Evolutionary conservation across 495 filamentous ascomycete genomes (phyloP).

Genomic region (Aspergillus bertholletiae): DNA sequence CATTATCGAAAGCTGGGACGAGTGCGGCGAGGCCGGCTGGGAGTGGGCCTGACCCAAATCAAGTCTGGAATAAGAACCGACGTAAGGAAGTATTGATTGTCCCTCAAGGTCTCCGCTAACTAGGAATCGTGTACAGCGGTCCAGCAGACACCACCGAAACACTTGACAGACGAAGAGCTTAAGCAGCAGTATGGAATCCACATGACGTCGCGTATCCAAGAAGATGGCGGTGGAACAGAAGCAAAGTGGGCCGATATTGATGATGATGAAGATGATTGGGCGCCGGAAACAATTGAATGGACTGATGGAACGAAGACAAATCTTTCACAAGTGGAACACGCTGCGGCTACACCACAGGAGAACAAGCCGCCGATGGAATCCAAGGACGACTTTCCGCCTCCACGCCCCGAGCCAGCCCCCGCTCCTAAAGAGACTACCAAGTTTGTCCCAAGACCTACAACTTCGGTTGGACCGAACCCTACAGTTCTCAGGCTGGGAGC

Average conservation of each 20-base stretch:
- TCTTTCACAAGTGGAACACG: conserved; percentile 53
- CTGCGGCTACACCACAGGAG: conserved; percentile 21
- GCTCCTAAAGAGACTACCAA: conserved; percentile 28
- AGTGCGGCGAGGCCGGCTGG: conserved; percentile 44
- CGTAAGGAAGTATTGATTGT: conserved; percentile 55
- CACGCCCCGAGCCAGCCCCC: conserved; percentile 14
- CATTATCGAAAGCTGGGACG: conserved; percentile 43
- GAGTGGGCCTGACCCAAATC: conserved; percentile 63
- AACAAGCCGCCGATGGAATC: conserved; percentile 19
- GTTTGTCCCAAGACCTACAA: conserved; percentile 41
- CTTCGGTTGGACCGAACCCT: conserved; percentile 49
- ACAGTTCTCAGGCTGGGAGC: conserved; percentile 52
- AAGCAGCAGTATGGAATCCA: conserved; percentile 96
- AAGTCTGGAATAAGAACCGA: conserved; percentile 97
- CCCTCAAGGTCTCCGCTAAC: conserved; percentile 20
- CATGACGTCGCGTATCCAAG: conserved; percentile 83
- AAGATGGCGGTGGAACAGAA: conserved; percentile 77
- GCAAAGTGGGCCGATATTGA: conserved; percentile 98
- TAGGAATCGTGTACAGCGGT: conserved; percentile 51
- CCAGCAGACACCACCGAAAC: conserved; percentile 77
- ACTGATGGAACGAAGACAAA: conserved; percentile 93
- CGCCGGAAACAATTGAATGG: conserved; percentile 94
- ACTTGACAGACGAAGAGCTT: conserved; percentile 94
- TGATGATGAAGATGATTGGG: conserved; percentile 98
- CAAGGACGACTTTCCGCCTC: conserved; percentile 21